Evolutionary conservation across 2,329 filamentous ascomycete genomes (phyloP), one percentile per base, ranked within the genome.

Genomic region (Fusarium humuli): DNA sequence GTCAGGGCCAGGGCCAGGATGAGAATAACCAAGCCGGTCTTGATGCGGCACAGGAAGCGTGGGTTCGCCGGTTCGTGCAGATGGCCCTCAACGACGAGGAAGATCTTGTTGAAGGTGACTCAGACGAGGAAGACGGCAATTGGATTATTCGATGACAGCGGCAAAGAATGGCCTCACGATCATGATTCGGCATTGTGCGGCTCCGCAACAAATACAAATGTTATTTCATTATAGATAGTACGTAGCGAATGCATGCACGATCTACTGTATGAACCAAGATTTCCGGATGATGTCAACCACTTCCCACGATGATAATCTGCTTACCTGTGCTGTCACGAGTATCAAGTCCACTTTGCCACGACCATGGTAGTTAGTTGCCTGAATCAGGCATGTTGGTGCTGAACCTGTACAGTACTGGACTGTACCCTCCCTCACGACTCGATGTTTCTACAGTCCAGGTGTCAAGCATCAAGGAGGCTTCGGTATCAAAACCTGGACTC

Each of bases 11-110:
- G 61, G 65, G 69, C 30, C 70, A 74, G 55, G 67, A 58, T 47
- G 57, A 49, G 20, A 67, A 72, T 40, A 66, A 72, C 66, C 60
- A 62, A 56, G 79, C 71, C 40, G 81, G 77, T 54, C 77, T 87
- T 53, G 79, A 86, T 69, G 79, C 81, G n/a, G 77, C 75, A 22
- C 82, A 87, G 61, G 81, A 81, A 67, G 85, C 83, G 34, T 88
- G 86, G 86, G 79, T 88, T 46, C 81, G 85, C 49, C 81, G 82
- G 57, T 88, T 88, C 73, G 85, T 88, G 50, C 82, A 83, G 75
- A 81, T 87, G 71, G 86, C 86, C 6, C 79, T 88, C 56, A 79
- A 84, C 34, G 86, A 88, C 70, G 79, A 84, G 67, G 86, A 88
- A 75, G 82, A 87, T 72, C 80, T 83, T 53, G 78, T 81, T 57